These are phyloP conservation scores for Solanum clarkiae DNA, from an alignment of 257 asterid species.

Conservation along the genomic window DNA sequence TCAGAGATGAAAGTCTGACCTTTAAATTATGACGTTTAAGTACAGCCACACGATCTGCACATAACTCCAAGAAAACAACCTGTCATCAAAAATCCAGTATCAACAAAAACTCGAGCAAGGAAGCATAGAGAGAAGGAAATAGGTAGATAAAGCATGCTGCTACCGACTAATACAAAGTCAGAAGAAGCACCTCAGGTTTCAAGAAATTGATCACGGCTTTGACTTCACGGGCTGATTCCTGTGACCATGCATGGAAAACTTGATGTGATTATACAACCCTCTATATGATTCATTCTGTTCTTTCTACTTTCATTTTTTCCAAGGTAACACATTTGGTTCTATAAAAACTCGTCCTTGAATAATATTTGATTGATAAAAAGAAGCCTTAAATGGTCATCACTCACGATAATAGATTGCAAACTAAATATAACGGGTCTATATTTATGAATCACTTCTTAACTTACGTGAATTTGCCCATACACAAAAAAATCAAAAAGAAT, in stretches of 20 bases:
- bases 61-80: conserved; percentile 87
- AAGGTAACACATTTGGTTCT: background rate
- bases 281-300: background rate
- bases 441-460: background rate
- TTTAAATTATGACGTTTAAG: conserved; percentile 62
- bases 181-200: conserved; percentile 58
- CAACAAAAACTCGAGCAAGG: background rate
- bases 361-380: background rate
- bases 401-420: background rate
- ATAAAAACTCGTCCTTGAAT: background rate
- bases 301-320: background rate
- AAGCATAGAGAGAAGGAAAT: background rate
- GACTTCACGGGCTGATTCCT: conserved; percentile 92
- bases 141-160: background rate
- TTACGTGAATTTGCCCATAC: background rate
- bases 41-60: conserved; percentile 62
- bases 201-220: conserved; percentile 65
- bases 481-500: background rate
- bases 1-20: conserved; percentile 26
- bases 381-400: background rate
- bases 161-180: background rate
- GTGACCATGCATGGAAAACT: background rate
- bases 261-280: background rate
- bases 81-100: conserved; percentile 11
- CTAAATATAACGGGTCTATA: background rate